Evolutionary conservation across 805 yeast genomes (phyloP).

Genomic region (Tanozyma kutaoensis): DNA sequence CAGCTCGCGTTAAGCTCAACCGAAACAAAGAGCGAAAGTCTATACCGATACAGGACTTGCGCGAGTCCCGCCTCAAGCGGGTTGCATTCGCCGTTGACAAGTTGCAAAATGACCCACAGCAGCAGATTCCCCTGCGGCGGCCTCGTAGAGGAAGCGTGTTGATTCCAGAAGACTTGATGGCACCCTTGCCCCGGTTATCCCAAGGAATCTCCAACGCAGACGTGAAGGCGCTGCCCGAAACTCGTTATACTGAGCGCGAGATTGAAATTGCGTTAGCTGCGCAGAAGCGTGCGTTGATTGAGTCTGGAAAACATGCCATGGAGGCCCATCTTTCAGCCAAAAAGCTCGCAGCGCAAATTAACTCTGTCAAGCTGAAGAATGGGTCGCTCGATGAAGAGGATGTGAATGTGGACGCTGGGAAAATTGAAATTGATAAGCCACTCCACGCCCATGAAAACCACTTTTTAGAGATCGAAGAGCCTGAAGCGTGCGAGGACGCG

Average conservation of each 20-base stretch:
- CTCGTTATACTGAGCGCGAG: slow-evolving; percentile 30
- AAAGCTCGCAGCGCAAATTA: slow-evolving; percentile 55
- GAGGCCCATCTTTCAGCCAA: slow-evolving; percentile 68
- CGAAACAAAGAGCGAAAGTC: slow-evolving; percentile 24
- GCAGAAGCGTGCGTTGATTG: slow-evolving; percentile 38
- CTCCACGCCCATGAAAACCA: slow-evolving; percentile 46
- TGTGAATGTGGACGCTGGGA: too few relatives aligned
- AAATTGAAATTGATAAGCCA: slow-evolving; percentile 56
- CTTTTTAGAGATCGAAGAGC: slow-evolving; percentile 17
- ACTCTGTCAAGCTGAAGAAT: slow-evolving; percentile 20
- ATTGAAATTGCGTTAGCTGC: slow-evolving; percentile 45
- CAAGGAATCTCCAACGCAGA: slow-evolving; percentile 49
- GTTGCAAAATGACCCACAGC: slow-evolving; percentile 39
- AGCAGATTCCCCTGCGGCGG: neutral
- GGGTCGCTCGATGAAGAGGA: too few relatives aligned
- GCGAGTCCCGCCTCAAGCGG: slow-evolving; percentile 33
- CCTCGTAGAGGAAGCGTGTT: neutral
- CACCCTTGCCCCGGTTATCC: slow-evolving; percentile 50
- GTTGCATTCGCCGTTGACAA: slow-evolving; percentile 72
- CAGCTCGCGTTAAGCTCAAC: slow-evolving; percentile 24
- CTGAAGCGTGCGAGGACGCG: slow-evolving; percentile 2
- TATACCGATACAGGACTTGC: slow-evolving; percentile 17
- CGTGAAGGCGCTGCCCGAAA: slow-evolving; percentile 6
- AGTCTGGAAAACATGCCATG: slow-evolving; percentile 59
- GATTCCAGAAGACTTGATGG: slow-evolving; percentile 50